phyloP scores from a whole-genome alignment of 2,329 filamentous ascomycete species.

The Leptoxyphium fumago region DNA sequence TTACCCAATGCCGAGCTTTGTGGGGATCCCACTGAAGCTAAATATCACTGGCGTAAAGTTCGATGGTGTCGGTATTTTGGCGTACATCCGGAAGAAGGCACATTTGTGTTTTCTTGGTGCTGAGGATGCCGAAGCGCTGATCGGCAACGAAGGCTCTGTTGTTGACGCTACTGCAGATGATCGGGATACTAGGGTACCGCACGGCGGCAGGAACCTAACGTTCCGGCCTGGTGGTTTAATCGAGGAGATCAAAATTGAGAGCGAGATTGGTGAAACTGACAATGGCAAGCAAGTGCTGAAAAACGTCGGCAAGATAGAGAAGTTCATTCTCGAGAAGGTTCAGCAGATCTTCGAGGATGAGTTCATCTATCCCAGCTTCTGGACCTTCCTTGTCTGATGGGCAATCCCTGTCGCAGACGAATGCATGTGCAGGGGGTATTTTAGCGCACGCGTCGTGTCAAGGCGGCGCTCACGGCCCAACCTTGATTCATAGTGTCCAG shows the following conservation, averaged over 20 bases:
- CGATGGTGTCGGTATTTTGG: conserved; percentile 83
- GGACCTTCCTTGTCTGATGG: conserved; percentile 80
- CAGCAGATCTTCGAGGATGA: conserved; percentile 96
- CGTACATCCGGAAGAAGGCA: conserved; percentile 74
- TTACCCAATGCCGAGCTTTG: conserved; percentile 97
- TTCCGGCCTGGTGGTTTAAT: conserved; percentile 54
- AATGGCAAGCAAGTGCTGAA: conserved; percentile 88
- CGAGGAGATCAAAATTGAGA: conserved; percentile 90
- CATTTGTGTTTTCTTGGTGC: conserved; percentile 92
- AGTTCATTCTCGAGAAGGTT: conserved; percentile 92
- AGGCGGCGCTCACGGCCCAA: too few species aligned
- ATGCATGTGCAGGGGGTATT: too few species aligned
- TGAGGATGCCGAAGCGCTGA: conserved; percentile 65
- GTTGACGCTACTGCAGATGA: conserved; percentile 11
- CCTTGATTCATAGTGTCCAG: too few species aligned
- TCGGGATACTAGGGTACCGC: conserved; percentile 1
- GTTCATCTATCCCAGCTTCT: conserved; percentile 95
- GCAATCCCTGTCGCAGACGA: neutral
- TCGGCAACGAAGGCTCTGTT: conserved; percentile 27
- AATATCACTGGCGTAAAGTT: conserved; percentile 93
- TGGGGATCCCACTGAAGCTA: conserved; percentile 83
- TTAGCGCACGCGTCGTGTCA: too few species aligned
- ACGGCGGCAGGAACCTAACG: conserved; percentile 9
- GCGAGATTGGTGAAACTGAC: conserved; percentile 88
- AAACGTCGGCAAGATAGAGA: conserved; percentile 97